Conservation (phyloP, 176 grass and related monocot genomes). For the Ampelocalamus luodianensis region DNA sequence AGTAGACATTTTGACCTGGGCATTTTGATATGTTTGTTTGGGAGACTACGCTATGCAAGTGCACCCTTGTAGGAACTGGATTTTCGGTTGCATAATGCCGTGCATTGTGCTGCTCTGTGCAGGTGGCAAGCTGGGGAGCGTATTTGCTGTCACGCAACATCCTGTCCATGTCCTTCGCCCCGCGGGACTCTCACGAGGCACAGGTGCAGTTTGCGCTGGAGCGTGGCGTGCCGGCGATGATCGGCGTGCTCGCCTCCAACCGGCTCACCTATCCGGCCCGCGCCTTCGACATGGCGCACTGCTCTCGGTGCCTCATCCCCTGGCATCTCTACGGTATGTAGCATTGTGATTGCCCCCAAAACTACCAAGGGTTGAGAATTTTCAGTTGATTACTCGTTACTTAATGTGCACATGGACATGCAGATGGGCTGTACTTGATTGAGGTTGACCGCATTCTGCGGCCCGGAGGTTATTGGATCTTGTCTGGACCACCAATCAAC, state of each 20-base stretch:
- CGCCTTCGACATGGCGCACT: constrained; percentile 96
- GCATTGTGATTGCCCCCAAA: not conserved
- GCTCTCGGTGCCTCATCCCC: constrained; percentile 93
- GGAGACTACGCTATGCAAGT: not conserved
- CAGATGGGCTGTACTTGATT: constrained; percentile 85
- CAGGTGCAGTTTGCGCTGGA: constrained; percentile 98
- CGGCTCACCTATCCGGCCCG: constrained; percentile 82
- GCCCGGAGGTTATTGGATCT: constrained; percentile 96
- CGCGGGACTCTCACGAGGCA: constrained; percentile 87
- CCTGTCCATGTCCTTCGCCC: constrained; percentile 90
- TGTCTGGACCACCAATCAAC: constrained; percentile 95
- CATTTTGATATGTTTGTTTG: not conserved
- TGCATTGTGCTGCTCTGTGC: constrained; percentile 7
- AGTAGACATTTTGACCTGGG: constrained; percentile 13
- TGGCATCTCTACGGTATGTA: constrained; percentile 81
- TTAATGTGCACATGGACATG: constrained; percentile 8
- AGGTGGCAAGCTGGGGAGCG: constrained; percentile 97
- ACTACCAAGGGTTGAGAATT: not conserved
- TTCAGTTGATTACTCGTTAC: constrained; percentile 30
- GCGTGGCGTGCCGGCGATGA: constrained; percentile 90
- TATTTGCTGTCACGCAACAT: constrained; percentile 78
- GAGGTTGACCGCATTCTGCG: constrained; percentile 90
- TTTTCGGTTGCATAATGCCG: not conserved
- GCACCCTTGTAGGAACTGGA: not conserved
- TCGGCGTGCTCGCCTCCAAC: constrained; percentile 82